Conservation (phyloP, 2,329 filamentous ascomycete species). For the Trichoderma harzianum region DNA sequence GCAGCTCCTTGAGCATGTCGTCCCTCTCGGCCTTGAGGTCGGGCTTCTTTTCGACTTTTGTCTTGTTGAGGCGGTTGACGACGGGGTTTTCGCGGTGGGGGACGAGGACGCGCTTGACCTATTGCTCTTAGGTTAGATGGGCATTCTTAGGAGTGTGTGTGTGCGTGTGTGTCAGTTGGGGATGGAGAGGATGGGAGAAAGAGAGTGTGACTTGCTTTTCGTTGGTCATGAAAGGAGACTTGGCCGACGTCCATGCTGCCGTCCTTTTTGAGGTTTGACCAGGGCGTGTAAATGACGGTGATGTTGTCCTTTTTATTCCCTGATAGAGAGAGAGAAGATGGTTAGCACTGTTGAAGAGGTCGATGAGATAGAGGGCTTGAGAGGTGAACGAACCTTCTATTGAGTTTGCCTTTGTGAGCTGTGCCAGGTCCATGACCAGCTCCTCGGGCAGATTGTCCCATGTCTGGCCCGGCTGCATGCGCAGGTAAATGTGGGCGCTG, state of each 20-base stretch:
- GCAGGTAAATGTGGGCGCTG: slow-evolving; percentile 92
- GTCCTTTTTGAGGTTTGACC: slow-evolving; percentile 93
- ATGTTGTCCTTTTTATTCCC: slow-evolving; percentile 99
- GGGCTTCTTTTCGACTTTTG: slow-evolving; percentile 81
- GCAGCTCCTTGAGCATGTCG: slow-evolving; percentile 66
- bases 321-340: slow-evolving; percentile 37
- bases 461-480: slow-evolving; percentile 69
- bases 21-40: slow-evolving; percentile 82
- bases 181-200: not conserved
- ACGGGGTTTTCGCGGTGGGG: slow-evolving; percentile 79
- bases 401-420: slow-evolving; percentile 97
- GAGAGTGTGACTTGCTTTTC: slow-evolving; percentile 47
- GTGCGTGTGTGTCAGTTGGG: too few species aligned
- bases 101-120: slow-evolving; percentile 81
- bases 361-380: not conserved
- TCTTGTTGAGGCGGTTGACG: slow-evolving; percentile 98
- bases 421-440: slow-evolving; percentile 83
- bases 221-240: slow-evolving; percentile 87
- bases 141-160: too few species aligned
- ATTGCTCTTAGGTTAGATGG: not conserved
- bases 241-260: slow-evolving; percentile 94
- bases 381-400: slow-evolving; percentile 65
- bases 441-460: slow-evolving; percentile 80
- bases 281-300: slow-evolving; percentile 94
- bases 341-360: not conserved